These are phyloP conservation scores for Tetragonia tetragonoides DNA, from an alignment of 148 eudicot genomes.

Conservation along the genomic window DNA sequence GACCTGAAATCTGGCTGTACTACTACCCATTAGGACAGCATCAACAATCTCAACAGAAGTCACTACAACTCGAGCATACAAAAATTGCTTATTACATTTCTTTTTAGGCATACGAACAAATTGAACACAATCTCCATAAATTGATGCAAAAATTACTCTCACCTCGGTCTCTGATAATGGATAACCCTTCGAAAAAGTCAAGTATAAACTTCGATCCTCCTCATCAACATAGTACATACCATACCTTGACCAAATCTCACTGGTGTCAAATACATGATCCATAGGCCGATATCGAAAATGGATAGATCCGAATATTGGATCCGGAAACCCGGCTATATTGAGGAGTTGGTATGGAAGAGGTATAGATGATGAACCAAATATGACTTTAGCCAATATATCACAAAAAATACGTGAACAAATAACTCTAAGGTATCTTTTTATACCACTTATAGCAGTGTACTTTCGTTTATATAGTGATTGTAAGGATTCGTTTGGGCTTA, in stretches of 20 bases:
- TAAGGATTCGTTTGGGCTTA: background rate
- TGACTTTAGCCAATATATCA: background rate
- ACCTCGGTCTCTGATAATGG: conserved; percentile 16
- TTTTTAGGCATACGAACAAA: background rate
- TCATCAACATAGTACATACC: background rate
- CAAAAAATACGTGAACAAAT: background rate
- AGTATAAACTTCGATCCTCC: conserved; percentile 26
- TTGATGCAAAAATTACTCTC: conserved; percentile 11
- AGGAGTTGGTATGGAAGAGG: background rate
- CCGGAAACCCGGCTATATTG: background rate
- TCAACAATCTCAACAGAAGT: conserved; percentile 18
- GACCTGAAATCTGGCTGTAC: conserved; percentile 21
- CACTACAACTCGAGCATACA: conserved; percentile 27
- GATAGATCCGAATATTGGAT: background rate
- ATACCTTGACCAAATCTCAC: background rate
- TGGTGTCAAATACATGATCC: background rate
- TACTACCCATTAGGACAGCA: conserved; percentile 5
- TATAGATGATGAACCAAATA: background rate
- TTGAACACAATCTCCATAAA: conserved; percentile 31
- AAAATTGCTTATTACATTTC: background rate
- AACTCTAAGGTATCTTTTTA: background rate
- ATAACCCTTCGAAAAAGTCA: conserved; percentile 29
- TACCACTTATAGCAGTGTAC: background rate
- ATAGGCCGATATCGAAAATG: background rate
- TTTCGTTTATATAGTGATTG: background rate